Base-by-base conservation (phyloP, 371 early-diverging fungal species). In the Rhizomucor pusillus region DNA sequence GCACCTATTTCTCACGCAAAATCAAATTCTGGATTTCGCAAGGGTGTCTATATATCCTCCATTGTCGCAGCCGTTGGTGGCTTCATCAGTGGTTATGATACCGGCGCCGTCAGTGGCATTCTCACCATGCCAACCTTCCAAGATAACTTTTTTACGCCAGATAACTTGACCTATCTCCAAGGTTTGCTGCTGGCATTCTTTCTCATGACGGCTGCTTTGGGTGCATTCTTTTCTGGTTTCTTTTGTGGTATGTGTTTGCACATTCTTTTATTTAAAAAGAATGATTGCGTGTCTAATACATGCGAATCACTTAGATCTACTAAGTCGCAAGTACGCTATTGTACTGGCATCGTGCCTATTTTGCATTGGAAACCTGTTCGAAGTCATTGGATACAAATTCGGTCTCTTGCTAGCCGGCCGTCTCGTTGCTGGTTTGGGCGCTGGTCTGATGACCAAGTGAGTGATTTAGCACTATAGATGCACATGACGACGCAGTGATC, bases 51-150 rank as follows among this genome's bases (percentile, higher is more conserved):
- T 39, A 33, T 67, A 2, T 59, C 63, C 35, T 47, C 67, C 9
- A 37, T 57, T 2, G 60, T 67, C 1, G 67, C 67, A 29, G 67
- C 67, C 19, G 20, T 67, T 10, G 67, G 67, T 22, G 67, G 67
- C 16, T 62, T 63, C 35, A 47, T 73, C 29, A 70, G 61, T 59
- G 73, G 73, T 37, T 76, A 63, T 60, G 77, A 76, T 45, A 70
- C 73, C 29, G 71, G 71, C 34, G 60, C 58, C 16, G 48, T 64
- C 14, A 55, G 63, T 20, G 65, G 61, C 29, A 58, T 64, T 36
- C 47, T 68, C 14, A 47, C 58, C 5, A 63, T 63, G 59, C n/a
- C 34, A 18, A 11, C 33, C 11, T 63, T 63, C 40, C 22, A 13
- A 1, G 24, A 22, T 6, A 40, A 35, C 13, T 63, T 63, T 33